Base-by-base conservation (phyloP, 352 stramenopile genomes). In the Pythium coloratum region DNA sequence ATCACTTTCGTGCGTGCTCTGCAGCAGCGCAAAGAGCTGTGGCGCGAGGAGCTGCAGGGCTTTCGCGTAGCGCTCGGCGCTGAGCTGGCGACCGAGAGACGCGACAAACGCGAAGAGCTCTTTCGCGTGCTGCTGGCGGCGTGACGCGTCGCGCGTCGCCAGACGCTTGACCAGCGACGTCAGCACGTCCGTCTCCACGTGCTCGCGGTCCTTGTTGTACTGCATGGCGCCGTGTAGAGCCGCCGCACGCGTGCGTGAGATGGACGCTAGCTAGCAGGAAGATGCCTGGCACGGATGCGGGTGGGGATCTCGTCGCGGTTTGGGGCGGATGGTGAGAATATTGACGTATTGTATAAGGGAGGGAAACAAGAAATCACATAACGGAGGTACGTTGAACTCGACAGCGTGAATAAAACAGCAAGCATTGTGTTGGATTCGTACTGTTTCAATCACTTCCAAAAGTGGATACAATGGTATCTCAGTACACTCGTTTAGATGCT, bases 41-140 rank as follows among this genome's bases (percentile, higher is more conserved):
- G 86, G 88, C n/a, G 86, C 90, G 12, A 96, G 69, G 50, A 90
- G 77, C 26, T 76, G 78, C 47, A 94, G 62, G 33, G 84, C 80
- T 64, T 94, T 92, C 16, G 88, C 74, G 66, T 92, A 94, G 10
- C 80, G 80, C 70, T 96, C 88, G 62, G 88, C 82, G 49, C 83
- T 91, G 38, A 96, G 72, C 60, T 94, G 83, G 7, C 88, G 82
- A 40, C 75, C 84, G 26, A 94, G 76, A 32, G 76, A 78, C 47
- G 83, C 77, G 36, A 96, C 81, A 13, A 87, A 81, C 24, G 72
- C 66, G 60, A 85, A 80, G 10, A 94, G 78, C 54, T 91, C 86
- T 12, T 72, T 66, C 1, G 85, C 84, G 30, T 77, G 75, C n/a
- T 78, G 59, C 54, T 75, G 62, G 16, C 86, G 80, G 1, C 47